These are phyloP conservation scores for Gigaspora rosea DNA, from an alignment of 192 early-diverging fungal genomes.

Conservation along the genomic window DNA sequence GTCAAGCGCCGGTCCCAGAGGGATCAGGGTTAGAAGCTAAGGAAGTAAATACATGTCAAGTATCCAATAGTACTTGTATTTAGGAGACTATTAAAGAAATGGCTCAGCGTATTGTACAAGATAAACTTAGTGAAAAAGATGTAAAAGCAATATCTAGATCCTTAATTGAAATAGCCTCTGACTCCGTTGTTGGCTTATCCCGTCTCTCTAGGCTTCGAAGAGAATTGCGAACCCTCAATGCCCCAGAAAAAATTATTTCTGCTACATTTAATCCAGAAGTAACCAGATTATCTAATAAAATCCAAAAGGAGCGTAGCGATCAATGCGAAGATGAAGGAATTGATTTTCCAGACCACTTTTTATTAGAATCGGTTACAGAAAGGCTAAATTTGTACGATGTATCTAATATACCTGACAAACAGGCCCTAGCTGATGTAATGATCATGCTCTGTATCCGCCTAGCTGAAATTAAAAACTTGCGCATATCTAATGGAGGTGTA, in stretches of 20 bases:
- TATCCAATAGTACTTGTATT: neutral
- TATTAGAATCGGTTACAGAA: conserved; percentile 13
- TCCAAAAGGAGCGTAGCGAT: neutral
- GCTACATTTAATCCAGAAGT: neutral
- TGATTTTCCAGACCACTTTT: conserved; percentile 10
- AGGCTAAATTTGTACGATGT: conserved; percentile 1
- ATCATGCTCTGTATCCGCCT: conserved; percentile 19
- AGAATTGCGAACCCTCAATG: conserved; percentile 21
- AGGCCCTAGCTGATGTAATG: conserved; percentile 20
- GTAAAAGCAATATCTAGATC: neutral
- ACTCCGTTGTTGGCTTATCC: neutral
- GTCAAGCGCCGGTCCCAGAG: neutral
- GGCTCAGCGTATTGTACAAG: conserved; percentile 7
- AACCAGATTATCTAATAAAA: neutral
- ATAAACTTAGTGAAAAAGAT: conserved; percentile 14
- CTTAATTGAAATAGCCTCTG: neutral
- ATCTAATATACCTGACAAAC: neutral
- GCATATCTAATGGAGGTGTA: conserved; percentile 2
- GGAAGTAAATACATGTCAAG: neutral
- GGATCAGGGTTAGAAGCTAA: neutral
- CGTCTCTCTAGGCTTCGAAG: conserved; percentile 11
- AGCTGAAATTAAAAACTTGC: conserved; percentile 15
- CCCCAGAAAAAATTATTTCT: neutral
- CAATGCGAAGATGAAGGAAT: neutral
- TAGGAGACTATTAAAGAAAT: conserved; percentile 11